Evolutionary conservation across 2,329 filamentous ascomycete genomes (phyloP).

Genomic region (Arthrocladium fulminans): DNA sequence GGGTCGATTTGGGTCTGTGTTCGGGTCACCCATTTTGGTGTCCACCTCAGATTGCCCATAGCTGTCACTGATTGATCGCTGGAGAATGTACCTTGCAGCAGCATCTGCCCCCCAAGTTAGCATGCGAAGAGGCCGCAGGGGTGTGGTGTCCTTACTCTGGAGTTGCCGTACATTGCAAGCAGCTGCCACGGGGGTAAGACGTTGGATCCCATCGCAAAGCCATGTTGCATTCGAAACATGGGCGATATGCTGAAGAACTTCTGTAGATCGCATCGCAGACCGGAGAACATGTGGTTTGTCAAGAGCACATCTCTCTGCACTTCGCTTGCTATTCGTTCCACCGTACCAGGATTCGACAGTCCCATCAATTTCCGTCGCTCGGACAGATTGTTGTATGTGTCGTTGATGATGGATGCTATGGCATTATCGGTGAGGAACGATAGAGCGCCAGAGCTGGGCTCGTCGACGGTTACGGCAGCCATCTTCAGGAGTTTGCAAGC

Average conservation of each 20-base stretch:
- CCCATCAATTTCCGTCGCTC: constrained; percentile 81
- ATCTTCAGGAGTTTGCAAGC: constrained; percentile 12
- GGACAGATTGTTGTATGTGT: constrained; percentile 72
- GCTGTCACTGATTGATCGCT: constrained; percentile 81
- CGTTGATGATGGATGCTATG: constrained; percentile 58
- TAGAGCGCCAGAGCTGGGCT: constrained; percentile 38
- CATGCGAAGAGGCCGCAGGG: constrained; percentile 6
- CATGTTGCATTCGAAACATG: constrained; percentile 94
- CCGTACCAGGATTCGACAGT: constrained; percentile 81
- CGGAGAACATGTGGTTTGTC: constrained; percentile 93
- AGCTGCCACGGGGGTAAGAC: constrained; percentile 90
- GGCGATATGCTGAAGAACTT: constrained; percentile 92
- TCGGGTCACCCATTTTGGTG: constrained; percentile 71
- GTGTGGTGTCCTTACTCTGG: constrained; percentile 55
- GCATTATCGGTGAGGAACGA: constrained; percentile 68
- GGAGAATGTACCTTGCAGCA: constrained; percentile 91
- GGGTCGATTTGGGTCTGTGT: constrained; percentile 76
- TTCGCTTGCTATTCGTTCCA: constrained; percentile 83
- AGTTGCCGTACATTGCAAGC: constrained; percentile 84
- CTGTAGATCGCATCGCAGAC: constrained; percentile 89
- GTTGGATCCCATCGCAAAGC: constrained; percentile 86
- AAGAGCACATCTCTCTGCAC: constrained; percentile 94
- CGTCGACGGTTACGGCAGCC: constrained; percentile 33
- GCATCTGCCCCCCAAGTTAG: constrained; percentile 52
- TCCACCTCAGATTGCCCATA: constrained; percentile 90